Conservation (phyloP, 148 eudicot genomes). For the Spergularia bocconei region DNA sequence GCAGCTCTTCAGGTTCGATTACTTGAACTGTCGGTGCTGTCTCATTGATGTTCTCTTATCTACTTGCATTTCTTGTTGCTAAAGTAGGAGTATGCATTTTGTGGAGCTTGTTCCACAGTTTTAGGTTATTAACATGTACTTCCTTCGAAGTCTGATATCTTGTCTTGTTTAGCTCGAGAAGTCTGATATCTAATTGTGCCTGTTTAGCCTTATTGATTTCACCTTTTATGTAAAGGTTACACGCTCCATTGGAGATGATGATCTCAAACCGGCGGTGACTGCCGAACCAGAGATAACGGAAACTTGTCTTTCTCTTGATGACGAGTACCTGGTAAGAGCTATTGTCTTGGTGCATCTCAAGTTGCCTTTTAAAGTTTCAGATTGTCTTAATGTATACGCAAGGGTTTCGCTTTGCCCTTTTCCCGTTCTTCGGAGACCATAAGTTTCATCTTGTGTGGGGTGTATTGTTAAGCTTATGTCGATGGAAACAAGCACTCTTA, state of each 20-base stretch:
- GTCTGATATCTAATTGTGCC: not conserved
- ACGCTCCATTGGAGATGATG: slow-evolving; percentile 97
- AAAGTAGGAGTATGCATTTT: not conserved
- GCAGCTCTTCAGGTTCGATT: slow-evolving; percentile 85
- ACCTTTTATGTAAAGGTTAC: slow-evolving; percentile 56
- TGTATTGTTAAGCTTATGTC: not conserved
- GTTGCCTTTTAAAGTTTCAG: not conserved
- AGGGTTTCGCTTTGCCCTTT: not conserved
- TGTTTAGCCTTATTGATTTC: slow-evolving; percentile 3
- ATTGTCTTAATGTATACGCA: not conserved
- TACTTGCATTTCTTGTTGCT: slow-evolving; percentile 1
- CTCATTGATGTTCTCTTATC: not conserved
- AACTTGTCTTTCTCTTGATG: slow-evolving; percentile 53
- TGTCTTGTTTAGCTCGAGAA: too few relatives aligned
- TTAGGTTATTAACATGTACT: not conserved
- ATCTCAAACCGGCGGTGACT: slow-evolving; percentile 91
- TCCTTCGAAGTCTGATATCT: not conserved
- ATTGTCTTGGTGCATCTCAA: slow-evolving; percentile 4
- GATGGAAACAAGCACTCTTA: not conserved
- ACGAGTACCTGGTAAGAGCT: slow-evolving; percentile 75
- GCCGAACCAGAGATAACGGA: slow-evolving; percentile 97
- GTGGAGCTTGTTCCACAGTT: not conserved
- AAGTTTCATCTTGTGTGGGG: not conserved
- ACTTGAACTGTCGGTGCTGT: slow-evolving; percentile 3
- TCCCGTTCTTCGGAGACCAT: not conserved